Conservation (phyloP, 2,329 filamentous ascomycete genomes). For the Hypoxylon sp. region DNA sequence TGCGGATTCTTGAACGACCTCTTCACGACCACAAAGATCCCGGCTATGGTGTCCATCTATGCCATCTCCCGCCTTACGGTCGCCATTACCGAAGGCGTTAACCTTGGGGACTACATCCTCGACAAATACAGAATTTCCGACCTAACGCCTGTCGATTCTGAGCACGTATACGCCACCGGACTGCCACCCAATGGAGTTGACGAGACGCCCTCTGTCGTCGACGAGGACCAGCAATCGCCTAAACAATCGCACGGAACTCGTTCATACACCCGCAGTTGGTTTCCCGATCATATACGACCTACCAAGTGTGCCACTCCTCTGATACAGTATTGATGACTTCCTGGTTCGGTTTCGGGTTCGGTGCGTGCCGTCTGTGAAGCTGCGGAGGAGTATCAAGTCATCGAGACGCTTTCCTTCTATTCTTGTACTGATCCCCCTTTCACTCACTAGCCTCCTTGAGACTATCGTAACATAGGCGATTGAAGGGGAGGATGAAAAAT, state of each 20-base stretch:
- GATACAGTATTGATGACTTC: no score
- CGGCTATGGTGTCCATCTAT: conserved; percentile 7
- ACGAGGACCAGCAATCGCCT: not conserved
- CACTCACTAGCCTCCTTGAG: not conserved
- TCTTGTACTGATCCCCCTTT: not conserved
- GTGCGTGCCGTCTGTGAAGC: no score
- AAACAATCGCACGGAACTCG: no score
- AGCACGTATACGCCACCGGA: not conserved
- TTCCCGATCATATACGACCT: no score
- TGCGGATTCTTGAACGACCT: not conserved
- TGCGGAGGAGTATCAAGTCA: not conserved
- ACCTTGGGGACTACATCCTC: not conserved
- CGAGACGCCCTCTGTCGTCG: not conserved
- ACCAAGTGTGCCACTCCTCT: no score
- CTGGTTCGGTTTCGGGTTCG: no score
- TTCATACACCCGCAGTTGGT: no score
- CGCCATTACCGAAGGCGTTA: not conserved
- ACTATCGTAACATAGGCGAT: not conserved
- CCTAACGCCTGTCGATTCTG: not conserved
- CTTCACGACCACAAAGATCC: not conserved
- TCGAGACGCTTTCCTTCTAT: not conserved
- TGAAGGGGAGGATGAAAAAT: not conserved
- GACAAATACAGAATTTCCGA: not conserved
- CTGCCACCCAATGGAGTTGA: no score
- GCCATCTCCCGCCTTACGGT: conserved; percentile 11